Conservation (phyloP, 2,329 filamentous ascomycete species). For the Helminthosporium solani region DNA sequence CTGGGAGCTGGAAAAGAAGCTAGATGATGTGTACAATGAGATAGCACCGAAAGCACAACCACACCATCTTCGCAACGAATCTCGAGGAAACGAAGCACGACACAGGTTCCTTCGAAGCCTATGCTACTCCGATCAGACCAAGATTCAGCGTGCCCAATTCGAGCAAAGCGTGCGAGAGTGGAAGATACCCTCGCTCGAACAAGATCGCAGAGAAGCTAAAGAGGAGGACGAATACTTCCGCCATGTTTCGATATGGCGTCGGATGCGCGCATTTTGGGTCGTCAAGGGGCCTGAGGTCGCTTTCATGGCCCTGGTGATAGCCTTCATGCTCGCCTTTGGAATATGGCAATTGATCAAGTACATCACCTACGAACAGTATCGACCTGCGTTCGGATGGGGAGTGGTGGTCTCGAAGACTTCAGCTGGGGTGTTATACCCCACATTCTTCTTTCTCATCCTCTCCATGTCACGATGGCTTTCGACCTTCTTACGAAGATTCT, state of each 20-base stretch:
- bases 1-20: slow-evolving; percentile 54
- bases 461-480: slow-evolving; percentile 61
- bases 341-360: slow-evolving; percentile 60
- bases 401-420: slow-evolving; percentile 57
- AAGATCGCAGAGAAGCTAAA: slow-evolving; percentile 51
- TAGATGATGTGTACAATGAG: slow-evolving; percentile 55
- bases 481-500: slow-evolving; percentile 54
- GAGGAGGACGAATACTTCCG: slow-evolving; percentile 52
- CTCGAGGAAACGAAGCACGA: slow-evolving; percentile 44
- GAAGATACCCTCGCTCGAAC: slow-evolving; percentile 52
- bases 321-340: slow-evolving; percentile 53
- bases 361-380: slow-evolving; percentile 47
- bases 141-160: slow-evolving; percentile 52
- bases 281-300: slow-evolving; percentile 56
- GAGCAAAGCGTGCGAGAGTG: slow-evolving; percentile 46
- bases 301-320: slow-evolving; percentile 52
- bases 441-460: slow-evolving; percentile 59
- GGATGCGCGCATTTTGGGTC: slow-evolving; percentile 56
- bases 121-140: slow-evolving; percentile 46
- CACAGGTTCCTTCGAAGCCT: slow-evolving; percentile 56
- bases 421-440: slow-evolving; percentile 58
- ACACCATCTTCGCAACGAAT: slow-evolving; percentile 48
- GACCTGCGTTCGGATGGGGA: slow-evolving; percentile 57
- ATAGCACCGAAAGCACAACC: slow-evolving; percentile 50
- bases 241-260: slow-evolving; percentile 49